Percentiles rank a stretch among this genome's conserved stretches.
Evolutionary conservation across 1,139 yeast genomes (phyloP).

Genomic region (Suhomyces guaymorum): DNA sequence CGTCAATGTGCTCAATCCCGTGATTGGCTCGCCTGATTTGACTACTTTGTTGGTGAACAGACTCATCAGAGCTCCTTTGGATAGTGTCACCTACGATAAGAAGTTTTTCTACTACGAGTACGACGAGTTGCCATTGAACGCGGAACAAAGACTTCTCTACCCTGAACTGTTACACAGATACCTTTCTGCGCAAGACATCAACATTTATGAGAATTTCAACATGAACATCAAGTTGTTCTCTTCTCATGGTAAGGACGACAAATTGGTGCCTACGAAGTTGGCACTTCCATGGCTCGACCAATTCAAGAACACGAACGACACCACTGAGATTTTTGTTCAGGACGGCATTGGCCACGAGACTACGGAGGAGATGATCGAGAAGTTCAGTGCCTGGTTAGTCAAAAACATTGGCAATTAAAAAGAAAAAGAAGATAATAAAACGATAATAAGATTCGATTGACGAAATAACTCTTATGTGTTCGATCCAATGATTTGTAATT

Average conservation of each 20-base stretch:
- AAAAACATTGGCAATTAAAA: constrained; percentile 11
- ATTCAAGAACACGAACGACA: constrained; percentile 30
- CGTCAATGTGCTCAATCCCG: constrained; percentile 45
- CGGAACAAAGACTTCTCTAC: constrained; percentile 29
- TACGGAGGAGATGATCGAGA: constrained; percentile 38
- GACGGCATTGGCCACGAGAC: constrained; percentile 39
- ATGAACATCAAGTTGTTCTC: constrained; percentile 40
- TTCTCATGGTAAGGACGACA: constrained; percentile 38
- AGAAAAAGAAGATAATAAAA: too few species aligned
- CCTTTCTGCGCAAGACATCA: constrained; percentile 30
- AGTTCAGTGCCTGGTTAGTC: constrained; percentile 36
- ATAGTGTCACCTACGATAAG: constrained; percentile 24
- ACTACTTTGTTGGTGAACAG: constrained; percentile 46
- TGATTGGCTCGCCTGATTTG: constrained; percentile 49
- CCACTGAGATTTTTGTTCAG: constrained; percentile 29
- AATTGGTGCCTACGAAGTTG: constrained; percentile 38
- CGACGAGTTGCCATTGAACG: constrained; percentile 35
- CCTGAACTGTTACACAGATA: constrained; percentile 41
- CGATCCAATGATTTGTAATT: too few species aligned
- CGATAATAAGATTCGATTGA: too few species aligned
- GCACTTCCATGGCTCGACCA: constrained; percentile 37
- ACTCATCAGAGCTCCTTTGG: constrained; percentile 22
- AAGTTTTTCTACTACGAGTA: constrained; percentile 37
- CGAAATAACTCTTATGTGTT: too few species aligned
- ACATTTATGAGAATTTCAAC: constrained; percentile 40